phyloP scores from a whole-genome alignment of 345 rosid genomes.

The Kernera saxatilis region DNA sequence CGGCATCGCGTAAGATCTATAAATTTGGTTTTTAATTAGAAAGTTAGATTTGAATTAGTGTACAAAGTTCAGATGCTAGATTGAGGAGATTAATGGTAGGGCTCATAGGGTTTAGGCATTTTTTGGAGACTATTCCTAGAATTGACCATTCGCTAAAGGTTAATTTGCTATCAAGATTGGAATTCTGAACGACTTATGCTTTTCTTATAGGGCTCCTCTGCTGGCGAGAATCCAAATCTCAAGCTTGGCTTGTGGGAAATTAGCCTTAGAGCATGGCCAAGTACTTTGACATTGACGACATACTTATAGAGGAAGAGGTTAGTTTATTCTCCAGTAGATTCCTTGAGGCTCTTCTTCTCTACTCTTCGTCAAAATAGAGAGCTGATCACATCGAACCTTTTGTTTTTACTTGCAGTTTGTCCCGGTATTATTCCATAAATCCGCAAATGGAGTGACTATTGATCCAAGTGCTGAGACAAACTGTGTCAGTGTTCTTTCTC shows the following conservation, averaged over 20 bases:
- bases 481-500: conserved; percentile 38
- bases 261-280: conserved; percentile 38
- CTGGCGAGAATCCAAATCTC: neutral
- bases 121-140: neutral
- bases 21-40: neutral
- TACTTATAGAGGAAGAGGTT: conserved; percentile 78
- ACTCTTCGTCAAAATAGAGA: neutral
- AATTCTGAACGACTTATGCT: neutral
- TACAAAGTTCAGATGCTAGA: neutral
- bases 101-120: neutral
- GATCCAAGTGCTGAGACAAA: conserved; percentile 73
- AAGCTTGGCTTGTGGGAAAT: neutral
- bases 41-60: neutral
- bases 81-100: neutral
- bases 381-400: neutral
- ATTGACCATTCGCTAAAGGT: neutral
- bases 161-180: neutral
- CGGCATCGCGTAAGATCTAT: too few species aligned
- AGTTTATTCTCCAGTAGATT: neutral
- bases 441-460: conserved; percentile 63
- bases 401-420: conserved; percentile 41
- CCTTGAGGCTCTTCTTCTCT: neutral
- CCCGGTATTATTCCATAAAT: conserved; percentile 16
- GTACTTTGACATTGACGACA: conserved; percentile 70
- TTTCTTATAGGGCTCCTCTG: neutral